phyloP scores from a whole-genome alignment of 2,329 filamentous ascomycete genomes.

The Aspergillus fijiensis region DNA sequence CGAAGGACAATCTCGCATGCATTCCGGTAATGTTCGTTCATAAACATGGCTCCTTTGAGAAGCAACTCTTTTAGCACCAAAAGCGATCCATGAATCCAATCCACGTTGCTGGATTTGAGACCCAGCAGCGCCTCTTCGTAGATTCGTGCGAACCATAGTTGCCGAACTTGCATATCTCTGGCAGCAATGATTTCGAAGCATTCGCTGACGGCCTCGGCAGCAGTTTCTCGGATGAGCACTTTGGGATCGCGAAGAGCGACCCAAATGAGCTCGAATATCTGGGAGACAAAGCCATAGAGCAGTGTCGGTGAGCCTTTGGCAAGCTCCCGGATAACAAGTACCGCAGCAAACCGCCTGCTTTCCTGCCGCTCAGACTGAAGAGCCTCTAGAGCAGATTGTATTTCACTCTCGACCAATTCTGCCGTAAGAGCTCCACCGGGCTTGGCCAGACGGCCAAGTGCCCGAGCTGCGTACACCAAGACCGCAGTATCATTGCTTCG shows the following conservation, averaged over 20 bases:
- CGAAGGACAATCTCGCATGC: constrained; percentile 89
- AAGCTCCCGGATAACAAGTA: constrained; percentile 85
- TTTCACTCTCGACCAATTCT: constrained; percentile 93
- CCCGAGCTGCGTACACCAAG: constrained; percentile 85
- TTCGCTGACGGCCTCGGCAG: constrained; percentile 87
- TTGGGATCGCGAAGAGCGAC: constrained; percentile 86
- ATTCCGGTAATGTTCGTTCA: constrained; percentile 91
- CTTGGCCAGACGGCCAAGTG: constrained; percentile 84
- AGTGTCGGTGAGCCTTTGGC: constrained; percentile 90
- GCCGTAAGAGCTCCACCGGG: constrained; percentile 92
- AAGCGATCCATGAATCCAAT: constrained; percentile 90
- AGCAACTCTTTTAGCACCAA: constrained; percentile 90
- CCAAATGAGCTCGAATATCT: constrained; percentile 96
- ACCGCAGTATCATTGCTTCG: constrained; percentile 87
- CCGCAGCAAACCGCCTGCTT: constrained; percentile 87
- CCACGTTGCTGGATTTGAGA: constrained; percentile 75
- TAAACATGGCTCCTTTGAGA: constrained; percentile 96
- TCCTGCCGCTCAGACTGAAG: constrained; percentile 93
- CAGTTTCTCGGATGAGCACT: constrained; percentile 86
- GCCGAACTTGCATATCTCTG: constrained; percentile 82
- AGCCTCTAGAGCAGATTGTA: constrained; percentile 95
- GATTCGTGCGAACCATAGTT: constrained; percentile 85
- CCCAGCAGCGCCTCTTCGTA: constrained; percentile 81
- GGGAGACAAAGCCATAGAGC: constrained; percentile 92
- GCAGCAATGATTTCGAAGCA: constrained; percentile 96